Evolutionary conservation across 2,329 filamentous ascomycete genomes (phyloP).

Genomic region (Fusarium sp.): DNA sequence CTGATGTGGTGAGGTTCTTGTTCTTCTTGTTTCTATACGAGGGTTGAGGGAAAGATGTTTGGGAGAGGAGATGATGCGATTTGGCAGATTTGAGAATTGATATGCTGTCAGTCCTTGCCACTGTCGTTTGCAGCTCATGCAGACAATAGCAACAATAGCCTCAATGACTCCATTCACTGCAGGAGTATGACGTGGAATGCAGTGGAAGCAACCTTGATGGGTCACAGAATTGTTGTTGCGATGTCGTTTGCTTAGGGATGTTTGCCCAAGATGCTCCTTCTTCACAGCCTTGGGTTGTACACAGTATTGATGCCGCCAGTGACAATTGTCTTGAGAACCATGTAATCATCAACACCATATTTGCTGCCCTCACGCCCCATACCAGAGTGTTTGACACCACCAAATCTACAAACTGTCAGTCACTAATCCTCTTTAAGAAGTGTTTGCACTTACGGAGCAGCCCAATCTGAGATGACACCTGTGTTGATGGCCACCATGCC

Average conservation of each 20-base stretch:
- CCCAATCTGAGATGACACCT: slow-evolving; percentile 50
- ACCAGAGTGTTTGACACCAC: slow-evolving; percentile 69
- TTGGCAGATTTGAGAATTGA: not conserved
- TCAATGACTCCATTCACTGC: not conserved
- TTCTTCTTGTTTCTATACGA: not conserved
- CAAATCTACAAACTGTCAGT: slow-evolving; percentile 52
- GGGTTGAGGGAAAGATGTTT: not conserved
- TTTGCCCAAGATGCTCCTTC: not conserved
- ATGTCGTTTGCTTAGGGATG: not conserved
- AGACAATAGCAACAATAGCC: not conserved
- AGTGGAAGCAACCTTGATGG: not conserved
- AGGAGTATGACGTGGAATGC: not conserved
- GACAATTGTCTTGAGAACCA: slow-evolving; percentile 64
- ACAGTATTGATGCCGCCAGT: slow-evolving; percentile 41
- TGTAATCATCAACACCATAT: slow-evolving; percentile 69
- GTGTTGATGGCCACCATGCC: slow-evolving; percentile 76
- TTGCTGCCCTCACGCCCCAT: slow-evolving; percentile 69
- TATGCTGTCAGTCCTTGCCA: not conserved
- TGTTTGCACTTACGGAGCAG: slow-evolving; percentile 37
- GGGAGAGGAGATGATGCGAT: not conserved
- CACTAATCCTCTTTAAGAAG: not conserved
- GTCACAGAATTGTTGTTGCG: not conserved
- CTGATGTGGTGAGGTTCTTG: not conserved
- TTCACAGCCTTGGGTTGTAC: not conserved
- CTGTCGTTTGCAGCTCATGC: not conserved